A percentile compares a stretch with the other conserved stretches of the same genome.
phyloP scores from a whole-genome alignment of 2,329 filamentous ascomycete species.

The Trichocomaceae sp. region DNA sequence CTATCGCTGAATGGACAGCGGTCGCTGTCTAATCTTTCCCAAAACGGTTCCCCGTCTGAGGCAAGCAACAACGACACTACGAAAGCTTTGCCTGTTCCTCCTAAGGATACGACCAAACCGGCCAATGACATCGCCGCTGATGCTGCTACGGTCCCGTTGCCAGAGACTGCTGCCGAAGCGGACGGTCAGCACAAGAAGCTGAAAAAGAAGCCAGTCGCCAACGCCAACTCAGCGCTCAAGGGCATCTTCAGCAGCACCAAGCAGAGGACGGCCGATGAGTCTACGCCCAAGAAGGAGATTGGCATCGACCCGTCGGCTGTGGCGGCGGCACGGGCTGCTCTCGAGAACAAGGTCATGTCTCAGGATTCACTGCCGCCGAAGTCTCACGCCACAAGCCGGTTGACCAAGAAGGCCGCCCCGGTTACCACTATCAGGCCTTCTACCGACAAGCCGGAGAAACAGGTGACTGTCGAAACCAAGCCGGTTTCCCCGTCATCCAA shows the following conservation, averaged over 20 bases:
- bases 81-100: constrained; percentile 12
- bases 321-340: constrained; percentile 38
- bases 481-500: constrained; percentile 7
- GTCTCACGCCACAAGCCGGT: constrained; percentile 20
- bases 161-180: constrained; percentile 19
- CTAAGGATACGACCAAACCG: constrained; percentile 16
- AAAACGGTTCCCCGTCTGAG: constrained; percentile 10
- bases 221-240: constrained; percentile 37
- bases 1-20: constrained; percentile 29
- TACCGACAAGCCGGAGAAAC: neutral
- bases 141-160: constrained; percentile 15
- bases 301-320: constrained; percentile 31
- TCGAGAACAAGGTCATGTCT: constrained; percentile 33
- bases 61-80: constrained; percentile 15
- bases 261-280: constrained; percentile 26
- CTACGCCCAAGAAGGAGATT: constrained; percentile 26
- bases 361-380: constrained; percentile 19
- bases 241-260: constrained; percentile 38
- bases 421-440: neutral
- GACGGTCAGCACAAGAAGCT: constrained; percentile 36
- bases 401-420: constrained; percentile 23
- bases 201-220: constrained; percentile 36
- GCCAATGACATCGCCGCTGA: constrained; percentile 15
- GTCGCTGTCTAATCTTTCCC: constrained; percentile 8
- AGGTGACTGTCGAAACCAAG: constrained; percentile 2